Evolutionary conservation across 2,329 filamentous ascomycete species (phyloP).

Genomic region (Elsinoe batatas): DNA sequence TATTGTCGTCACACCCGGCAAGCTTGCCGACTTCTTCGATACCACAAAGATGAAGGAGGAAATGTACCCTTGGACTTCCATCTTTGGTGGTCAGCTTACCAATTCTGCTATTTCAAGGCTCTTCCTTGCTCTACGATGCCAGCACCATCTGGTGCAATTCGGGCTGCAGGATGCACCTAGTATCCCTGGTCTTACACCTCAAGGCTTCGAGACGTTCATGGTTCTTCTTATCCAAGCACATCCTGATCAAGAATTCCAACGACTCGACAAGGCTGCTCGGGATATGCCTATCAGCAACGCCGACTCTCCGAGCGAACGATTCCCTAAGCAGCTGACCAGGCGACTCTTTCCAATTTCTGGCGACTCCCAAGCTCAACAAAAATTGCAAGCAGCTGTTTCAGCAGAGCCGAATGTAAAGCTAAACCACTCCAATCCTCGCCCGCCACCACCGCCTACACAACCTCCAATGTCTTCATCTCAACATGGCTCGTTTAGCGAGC

Average conservation of each 20-base stretch:
- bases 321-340: conserved; percentile 69
- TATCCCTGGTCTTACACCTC: conserved; percentile 38
- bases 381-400: conserved; percentile 51
- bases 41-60: conserved; percentile 56
- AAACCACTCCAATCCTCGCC: conserved; percentile 27
- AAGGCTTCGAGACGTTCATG: conserved; percentile 52
- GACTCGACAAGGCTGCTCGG: conserved; percentile 58
- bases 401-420: conserved; percentile 41
- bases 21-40: conserved; percentile 65
- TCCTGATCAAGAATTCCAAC: conserved; percentile 62
- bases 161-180: conserved; percentile 32
- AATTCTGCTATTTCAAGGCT: conserved; percentile 34
- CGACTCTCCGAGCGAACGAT: conserved; percentile 55
- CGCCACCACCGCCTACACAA: conserved; percentile 25
- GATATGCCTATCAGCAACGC: conserved; percentile 62
- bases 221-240: conserved; percentile 63
- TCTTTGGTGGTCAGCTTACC: conserved; percentile 36
- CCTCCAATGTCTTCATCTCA: conserved; percentile 15
- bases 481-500: conserved; percentile 26
- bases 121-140: conserved; percentile 38
- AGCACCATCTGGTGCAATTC: conserved; percentile 40
- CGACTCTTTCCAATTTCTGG: conserved; percentile 56
- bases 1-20: conserved; percentile 64
- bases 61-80: conserved; percentile 51
- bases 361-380: conserved; percentile 48